Evolutionary conservation across 768 basidiomycete species (phyloP), one percentile per base, ranked within the genome.

Genomic region (Steccherinum ochraceum): DNA sequence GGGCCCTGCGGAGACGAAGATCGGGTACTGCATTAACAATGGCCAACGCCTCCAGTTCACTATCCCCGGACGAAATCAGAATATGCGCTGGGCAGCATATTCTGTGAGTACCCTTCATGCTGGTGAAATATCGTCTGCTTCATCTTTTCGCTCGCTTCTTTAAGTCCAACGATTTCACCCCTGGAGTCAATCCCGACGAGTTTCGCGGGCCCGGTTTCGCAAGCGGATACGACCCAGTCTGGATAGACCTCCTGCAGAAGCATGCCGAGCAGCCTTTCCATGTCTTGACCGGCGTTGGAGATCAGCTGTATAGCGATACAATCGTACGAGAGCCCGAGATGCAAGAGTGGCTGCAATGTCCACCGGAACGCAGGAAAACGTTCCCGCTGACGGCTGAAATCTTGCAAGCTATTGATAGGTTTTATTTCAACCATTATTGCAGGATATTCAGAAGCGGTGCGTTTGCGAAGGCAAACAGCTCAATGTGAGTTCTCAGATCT

Each of bases 401-500:
- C 56, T 67, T 69, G 45, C 59, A 72, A 3, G 85, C 89, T 5
- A 82, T 97, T 40, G 93, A 96, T 62, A 76, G 93, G 39, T 93
- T 87, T 63, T 84, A 84, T 64, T 95, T 94, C 73, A 89, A 84
- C 53, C 93, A 94, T 59, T 96, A 96, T 67, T 95, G 93, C 60
- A 77, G 85, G 46, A 67, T 74, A 42, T 97, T 95, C 70, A 78
- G 93, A 52, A 81, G 81, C 48, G 92, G 93, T 5, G 93, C 91
- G 0, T 97, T 95, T 66, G 89, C 90, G 1, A 74, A 88, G 49
- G 92, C 93, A 7, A 96, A 95, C 63, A 83, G 88, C 56, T 82
- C 88, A 13, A 94, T 97, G 84, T 94, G 69, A 54, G 89, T 75
- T 45, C 55, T 30, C n/a, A n/a, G n/a, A n/a, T n/a, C n/a, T n/a